A percentile compares a stretch with the other conserved stretches of the same genome.
Evolutionary conservation across 139 green algal species (phyloP).

Genomic region (Astrephomene gubernaculifera): DNA sequence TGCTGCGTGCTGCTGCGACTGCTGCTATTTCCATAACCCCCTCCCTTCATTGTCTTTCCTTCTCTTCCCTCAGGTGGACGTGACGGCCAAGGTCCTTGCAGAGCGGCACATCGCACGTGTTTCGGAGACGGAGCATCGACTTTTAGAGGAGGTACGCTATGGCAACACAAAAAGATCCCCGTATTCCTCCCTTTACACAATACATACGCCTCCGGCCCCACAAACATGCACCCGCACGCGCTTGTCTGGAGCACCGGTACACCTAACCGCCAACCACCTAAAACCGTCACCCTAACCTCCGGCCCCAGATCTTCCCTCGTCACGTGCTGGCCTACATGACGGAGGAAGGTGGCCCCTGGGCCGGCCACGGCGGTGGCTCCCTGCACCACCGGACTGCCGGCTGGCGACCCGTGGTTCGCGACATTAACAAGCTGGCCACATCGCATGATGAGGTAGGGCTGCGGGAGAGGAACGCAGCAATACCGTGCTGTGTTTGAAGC

Average conservation of each 20-base stretch:
- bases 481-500: too few relatives aligned
- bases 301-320: conserved; percentile 2
- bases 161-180: too few relatives aligned
- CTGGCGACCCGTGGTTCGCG: conserved; percentile 10
- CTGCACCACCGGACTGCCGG: not conserved
- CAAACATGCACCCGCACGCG: too few relatives aligned
- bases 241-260: too few relatives aligned
- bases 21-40: too few relatives aligned
- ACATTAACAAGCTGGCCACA: conserved; percentile 25
- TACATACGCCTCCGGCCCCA: too few relatives aligned
- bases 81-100: not conserved
- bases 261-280: too few relatives aligned
- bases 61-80: not conserved
- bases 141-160: not conserved
- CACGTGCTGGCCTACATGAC: conserved; percentile 15
- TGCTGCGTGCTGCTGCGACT: too few relatives aligned
- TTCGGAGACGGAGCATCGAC: conserved; percentile 14
- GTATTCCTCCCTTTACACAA: too few relatives aligned
- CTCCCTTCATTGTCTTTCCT: not conserved
- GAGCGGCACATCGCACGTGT: not conserved
- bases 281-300: not conserved
- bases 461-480: too few relatives aligned
- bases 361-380: not conserved
- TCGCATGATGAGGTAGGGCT: not conserved
- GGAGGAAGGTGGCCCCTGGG: not conserved